These are phyloP conservation scores for Zygoascus ofunaensis DNA, from an alignment of 805 yeast genomes.

Conservation along the genomic window DNA sequence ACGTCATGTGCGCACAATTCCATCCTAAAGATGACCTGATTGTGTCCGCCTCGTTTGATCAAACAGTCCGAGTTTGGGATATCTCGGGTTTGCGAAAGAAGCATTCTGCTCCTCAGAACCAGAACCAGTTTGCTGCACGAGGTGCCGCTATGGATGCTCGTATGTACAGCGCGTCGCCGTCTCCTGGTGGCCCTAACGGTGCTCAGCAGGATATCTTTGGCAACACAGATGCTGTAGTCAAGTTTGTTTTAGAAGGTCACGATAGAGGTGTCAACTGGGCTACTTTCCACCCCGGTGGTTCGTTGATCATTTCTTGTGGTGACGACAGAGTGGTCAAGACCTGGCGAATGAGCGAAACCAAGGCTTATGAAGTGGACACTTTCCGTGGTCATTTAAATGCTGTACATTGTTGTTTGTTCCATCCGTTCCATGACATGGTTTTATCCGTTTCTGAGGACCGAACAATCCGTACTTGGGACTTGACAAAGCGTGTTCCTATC, in stretches of 20 bases:
- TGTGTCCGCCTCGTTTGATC: constrained; percentile 93
- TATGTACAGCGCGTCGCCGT: neutral
- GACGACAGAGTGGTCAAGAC: constrained; percentile 92
- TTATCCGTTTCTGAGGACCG: constrained; percentile 93
- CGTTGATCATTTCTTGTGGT: constrained; percentile 89
- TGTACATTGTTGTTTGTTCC: constrained; percentile 82
- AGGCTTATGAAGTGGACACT: constrained; percentile 99
- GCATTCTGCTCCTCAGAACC: constrained; percentile 64
- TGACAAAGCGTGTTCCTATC: constrained; percentile 85
- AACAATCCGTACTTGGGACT: constrained; percentile 94
- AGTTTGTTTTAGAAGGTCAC: constrained; percentile 94
- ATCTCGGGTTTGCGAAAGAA: constrained; percentile 88
- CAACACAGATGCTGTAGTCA: constrained; percentile 85
- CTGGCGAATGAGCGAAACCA: constrained; percentile 96
- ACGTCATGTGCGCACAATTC: constrained; percentile 96
- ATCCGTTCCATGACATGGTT: constrained; percentile 86
- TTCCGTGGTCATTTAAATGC: constrained; percentile 96
- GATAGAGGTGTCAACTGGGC: constrained; percentile 99
- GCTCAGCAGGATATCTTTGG: constrained; percentile 87
- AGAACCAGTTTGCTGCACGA: constrained; percentile 38
- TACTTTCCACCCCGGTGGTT: constrained; percentile 92
- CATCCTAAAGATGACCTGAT: constrained; percentile 92
- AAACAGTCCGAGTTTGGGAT: constrained; percentile 99
- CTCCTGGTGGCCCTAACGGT: constrained; percentile 33
- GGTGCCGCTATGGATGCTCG: constrained; percentile 26